Evolutionary conservation across 306 rosid species (phyloP).

Genomic region (Pterocarpus macrocarpus): DNA sequence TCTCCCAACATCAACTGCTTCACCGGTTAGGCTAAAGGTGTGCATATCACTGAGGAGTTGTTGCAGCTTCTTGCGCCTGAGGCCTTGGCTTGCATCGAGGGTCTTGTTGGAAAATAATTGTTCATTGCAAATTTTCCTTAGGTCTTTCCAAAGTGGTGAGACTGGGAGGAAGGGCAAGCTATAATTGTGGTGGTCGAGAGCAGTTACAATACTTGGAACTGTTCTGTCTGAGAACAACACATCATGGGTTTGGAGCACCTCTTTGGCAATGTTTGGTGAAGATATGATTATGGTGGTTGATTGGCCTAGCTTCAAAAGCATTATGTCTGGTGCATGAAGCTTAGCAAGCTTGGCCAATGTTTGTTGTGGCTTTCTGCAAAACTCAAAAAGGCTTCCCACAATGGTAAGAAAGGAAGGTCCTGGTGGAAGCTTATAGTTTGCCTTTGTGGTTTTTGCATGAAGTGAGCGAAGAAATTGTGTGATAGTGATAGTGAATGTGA

Average conservation of each 20-base stretch:
- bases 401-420: slow-evolving; percentile 46
- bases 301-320: not conserved
- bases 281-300: not conserved
- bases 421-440: slow-evolving; percentile 48
- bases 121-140: slow-evolving; percentile 30
- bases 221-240: not conserved
- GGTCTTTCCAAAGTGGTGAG: not conserved
- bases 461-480: not conserved
- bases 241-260: slow-evolving; percentile 40
- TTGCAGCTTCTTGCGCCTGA: slow-evolving; percentile 36
- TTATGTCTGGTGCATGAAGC: not conserved
- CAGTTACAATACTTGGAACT: not conserved
- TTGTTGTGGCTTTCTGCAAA: not conserved
- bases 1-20: slow-evolving; percentile 47
- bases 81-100: slow-evolving; percentile 36
- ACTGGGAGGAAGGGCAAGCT: not conserved
- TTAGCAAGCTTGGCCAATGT: not conserved
- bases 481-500: not conserved
- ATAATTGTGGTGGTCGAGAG: not conserved
- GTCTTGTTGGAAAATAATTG: slow-evolving; percentile 33
- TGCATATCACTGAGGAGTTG: slow-evolving; percentile 8
- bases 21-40: not conserved
- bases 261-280: slow-evolving; percentile 25
- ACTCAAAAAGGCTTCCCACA: not conserved
- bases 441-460: not conserved